These are phyloP conservation scores for Aspergillus olivimuriae DNA, from an alignment of 495 filamentous ascomycete genomes.

Conservation along the genomic window DNA sequence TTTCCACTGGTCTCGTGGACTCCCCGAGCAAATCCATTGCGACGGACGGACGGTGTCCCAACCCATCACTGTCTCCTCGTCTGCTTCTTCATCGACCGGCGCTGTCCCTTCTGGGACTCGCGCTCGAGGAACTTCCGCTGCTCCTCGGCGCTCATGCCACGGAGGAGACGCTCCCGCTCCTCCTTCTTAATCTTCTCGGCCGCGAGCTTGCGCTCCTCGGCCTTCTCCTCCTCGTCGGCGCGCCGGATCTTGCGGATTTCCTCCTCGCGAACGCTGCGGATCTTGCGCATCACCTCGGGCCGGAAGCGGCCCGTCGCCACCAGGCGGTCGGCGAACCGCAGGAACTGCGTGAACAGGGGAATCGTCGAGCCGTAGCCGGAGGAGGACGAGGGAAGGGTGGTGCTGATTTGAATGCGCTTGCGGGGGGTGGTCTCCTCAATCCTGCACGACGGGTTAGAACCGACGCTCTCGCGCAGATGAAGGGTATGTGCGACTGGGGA, in stretches of 20 bases:
- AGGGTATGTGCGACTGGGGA: too few relatives aligned
- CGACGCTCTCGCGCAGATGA: too few relatives aligned
- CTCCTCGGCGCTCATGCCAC: constrained; percentile 80
- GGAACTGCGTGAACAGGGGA: constrained; percentile 74
- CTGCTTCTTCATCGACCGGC: constrained; percentile 65
- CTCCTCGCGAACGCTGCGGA: constrained; percentile 74
- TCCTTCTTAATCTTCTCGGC: constrained; percentile 85
- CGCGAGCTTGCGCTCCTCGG: constrained; percentile 74
- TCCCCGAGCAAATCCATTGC: not conserved
- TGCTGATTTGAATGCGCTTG: constrained; percentile 78
- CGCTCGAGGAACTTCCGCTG: constrained; percentile 93
- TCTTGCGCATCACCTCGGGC: constrained; percentile 78
- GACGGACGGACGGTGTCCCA: constrained; percentile 4
- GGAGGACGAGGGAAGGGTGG: constrained; percentile 58
- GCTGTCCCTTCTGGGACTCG: constrained; percentile 77
- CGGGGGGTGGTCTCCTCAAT: constrained; percentile 77
- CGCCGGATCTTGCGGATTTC: constrained; percentile 73
- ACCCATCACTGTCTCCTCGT: constrained; percentile 37
- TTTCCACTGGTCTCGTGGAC: constrained; percentile 6
- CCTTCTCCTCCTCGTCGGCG: constrained; percentile 83
- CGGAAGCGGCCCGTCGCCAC: constrained; percentile 76
- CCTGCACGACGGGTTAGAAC: constrained; percentile 35
- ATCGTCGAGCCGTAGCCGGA: constrained; percentile 57
- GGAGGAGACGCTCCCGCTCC: constrained; percentile 79
- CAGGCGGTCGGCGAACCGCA: constrained; percentile 77